These are phyloP conservation scores for Pleurotus pulmonarius DNA, from an alignment of 768 basidiomycete species.

Conservation along the genomic window DNA sequence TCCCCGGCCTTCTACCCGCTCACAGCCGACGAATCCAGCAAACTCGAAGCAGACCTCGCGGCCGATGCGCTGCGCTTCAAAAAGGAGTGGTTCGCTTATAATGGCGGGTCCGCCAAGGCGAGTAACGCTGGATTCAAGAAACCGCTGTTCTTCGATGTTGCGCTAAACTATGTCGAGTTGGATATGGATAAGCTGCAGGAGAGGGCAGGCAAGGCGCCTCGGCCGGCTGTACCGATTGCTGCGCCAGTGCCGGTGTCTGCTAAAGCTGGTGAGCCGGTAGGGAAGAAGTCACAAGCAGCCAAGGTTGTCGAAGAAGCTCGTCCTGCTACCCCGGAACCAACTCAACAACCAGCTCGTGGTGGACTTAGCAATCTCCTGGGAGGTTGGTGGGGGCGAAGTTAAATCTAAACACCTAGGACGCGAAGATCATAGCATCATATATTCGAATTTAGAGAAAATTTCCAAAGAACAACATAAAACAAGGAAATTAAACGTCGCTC, in stretches of 20 bases:
- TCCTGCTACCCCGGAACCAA: constrained; percentile 47
- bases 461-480: neutral
- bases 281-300: constrained; percentile 48
- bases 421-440: neutral
- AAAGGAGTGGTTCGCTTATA: constrained; percentile 74
- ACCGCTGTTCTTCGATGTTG: constrained; percentile 91
- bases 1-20: constrained; percentile 57
- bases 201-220: constrained; percentile 59
- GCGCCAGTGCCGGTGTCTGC: constrained; percentile 17
- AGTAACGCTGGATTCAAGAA: constrained; percentile 62
- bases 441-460: neutral
- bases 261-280: constrained; percentile 27
- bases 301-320: constrained; percentile 49
- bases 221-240: constrained; percentile 18
- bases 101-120: constrained; percentile 55
- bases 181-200: constrained; percentile 76
- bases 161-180: constrained; percentile 86
- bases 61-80: constrained; percentile 51
- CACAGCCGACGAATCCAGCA: constrained; percentile 32
- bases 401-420: neutral
- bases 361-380: constrained; percentile 69
- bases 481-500: neutral
- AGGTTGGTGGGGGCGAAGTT: constrained; percentile 76
- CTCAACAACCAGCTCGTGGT: constrained; percentile 34
- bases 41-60: constrained; percentile 49